Conservation (phyloP, 1,139 yeast species). For the Yamadazyma mexicana region DNA sequence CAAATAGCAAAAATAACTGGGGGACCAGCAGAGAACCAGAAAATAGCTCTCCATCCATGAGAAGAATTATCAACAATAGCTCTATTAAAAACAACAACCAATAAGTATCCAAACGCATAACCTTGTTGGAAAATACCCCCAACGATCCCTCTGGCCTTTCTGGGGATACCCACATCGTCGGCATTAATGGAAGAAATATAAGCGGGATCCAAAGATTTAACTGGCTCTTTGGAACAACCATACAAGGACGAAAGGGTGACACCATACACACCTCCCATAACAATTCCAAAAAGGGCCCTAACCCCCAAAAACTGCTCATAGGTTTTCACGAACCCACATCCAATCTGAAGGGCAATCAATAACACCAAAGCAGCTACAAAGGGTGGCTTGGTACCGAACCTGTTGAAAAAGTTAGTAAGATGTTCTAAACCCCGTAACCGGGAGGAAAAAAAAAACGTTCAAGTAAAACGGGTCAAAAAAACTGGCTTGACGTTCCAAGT, state of each 20-base stretch:
- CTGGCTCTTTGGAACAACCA: constrained; percentile 29
- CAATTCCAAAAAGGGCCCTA: constrained; percentile 42
- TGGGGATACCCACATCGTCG: constrained; percentile 28
- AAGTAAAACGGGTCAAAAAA: too few relatives aligned
- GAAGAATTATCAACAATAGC: constrained; percentile 25
- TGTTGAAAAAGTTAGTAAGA: too few relatives aligned
- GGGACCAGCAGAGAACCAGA: constrained; percentile 46
- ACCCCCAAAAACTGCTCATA: constrained; percentile 39
- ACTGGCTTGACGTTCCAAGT: neutral
- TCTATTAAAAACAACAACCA: constrained; percentile 43
- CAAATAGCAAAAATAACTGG: constrained; percentile 38
- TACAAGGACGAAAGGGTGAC: constrained; percentile 40
- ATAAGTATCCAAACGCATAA: constrained; percentile 44
- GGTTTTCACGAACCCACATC: constrained; percentile 41
- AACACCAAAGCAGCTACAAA: constrained; percentile 30
- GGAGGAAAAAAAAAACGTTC: neutral
- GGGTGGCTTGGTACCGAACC: constrained; percentile 39
- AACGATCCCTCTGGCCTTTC: constrained; percentile 38
- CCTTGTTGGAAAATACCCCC: constrained; percentile 46
- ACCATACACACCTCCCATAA: constrained; percentile 47
- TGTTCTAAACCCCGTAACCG: constrained; percentile 10
- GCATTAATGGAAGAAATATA: constrained; percentile 9
- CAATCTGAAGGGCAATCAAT: constrained; percentile 37
- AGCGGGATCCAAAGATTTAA: constrained; percentile 8
- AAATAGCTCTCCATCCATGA: constrained; percentile 38